These are phyloP conservation scores for Termitomyces sp. DNA, from an alignment of 1,284 basidiomycete genomes.

Conservation along the genomic window DNA sequence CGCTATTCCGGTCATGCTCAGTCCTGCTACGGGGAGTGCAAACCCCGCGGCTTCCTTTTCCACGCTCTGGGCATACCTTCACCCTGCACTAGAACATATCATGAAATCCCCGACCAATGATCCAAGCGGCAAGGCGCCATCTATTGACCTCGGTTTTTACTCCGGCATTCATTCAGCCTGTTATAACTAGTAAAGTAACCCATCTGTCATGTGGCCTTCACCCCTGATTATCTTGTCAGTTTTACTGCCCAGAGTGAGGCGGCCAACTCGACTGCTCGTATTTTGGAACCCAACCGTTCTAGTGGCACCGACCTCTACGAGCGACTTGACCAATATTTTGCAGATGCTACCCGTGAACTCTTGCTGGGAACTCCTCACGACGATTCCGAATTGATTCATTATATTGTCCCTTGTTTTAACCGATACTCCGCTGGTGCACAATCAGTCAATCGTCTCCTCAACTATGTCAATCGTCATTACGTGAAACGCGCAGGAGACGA, in stretches of 20 bases:
- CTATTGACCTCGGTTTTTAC: constrained; percentile 66
- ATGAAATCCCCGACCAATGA: constrained; percentile 60
- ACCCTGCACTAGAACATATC: constrained; percentile 71
- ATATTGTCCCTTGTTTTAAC: constrained; percentile 63
- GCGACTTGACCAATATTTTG: constrained; percentile 61
- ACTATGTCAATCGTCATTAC: constrained; percentile 75
- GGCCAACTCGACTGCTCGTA: constrained; percentile 24
- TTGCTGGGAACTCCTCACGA: constrained; percentile 59
- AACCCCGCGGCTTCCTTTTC: constrained; percentile 68
- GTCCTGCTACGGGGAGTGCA: constrained; percentile 57
- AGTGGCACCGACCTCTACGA: constrained; percentile 67
- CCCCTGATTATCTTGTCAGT: constrained; percentile 23
- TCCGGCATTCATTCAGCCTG: constrained; percentile 73
- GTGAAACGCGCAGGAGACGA: constrained; percentile 73
- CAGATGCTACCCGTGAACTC: constrained; percentile 53
- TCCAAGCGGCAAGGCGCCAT: constrained; percentile 49
- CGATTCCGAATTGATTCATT: constrained; percentile 59
- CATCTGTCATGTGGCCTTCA: constrained; percentile 2
- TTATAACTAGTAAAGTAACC: constrained; percentile 58
- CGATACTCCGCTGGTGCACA: constrained; percentile 63
- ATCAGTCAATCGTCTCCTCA: constrained; percentile 64
- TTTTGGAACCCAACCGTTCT: constrained; percentile 22
- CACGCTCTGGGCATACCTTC: constrained; percentile 66
- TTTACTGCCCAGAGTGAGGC: constrained; percentile 59
- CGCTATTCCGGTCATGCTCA: constrained; percentile 36